Conservation (phyloP, 805 yeast genomes). For the Saturnispora dispora region DNA sequence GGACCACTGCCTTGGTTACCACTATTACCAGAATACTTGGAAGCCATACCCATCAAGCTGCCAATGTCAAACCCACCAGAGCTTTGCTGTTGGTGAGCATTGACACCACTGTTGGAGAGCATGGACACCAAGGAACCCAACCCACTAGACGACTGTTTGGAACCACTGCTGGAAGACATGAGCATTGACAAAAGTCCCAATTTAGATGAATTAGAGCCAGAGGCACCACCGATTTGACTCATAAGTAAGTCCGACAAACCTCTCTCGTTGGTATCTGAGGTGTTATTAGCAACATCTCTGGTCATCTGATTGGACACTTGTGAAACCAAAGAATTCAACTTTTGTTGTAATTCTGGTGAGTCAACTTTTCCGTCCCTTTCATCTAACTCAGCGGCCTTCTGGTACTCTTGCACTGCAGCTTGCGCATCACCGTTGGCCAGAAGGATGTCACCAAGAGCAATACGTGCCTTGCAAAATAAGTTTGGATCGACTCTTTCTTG, state of each 20-base stretch:
- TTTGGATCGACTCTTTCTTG: constrained; percentile 21
- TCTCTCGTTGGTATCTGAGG: constrained; percentile 22
- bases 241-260: constrained; percentile 23
- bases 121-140: constrained; percentile 21
- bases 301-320: constrained; percentile 19
- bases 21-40: constrained; percentile 2
- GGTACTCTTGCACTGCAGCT: constrained; percentile 23
- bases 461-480: constrained; percentile 25
- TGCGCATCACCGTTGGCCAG: constrained; percentile 18
- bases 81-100: constrained; percentile 15
- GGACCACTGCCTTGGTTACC: constrained; percentile 6
- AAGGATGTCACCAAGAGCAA: constrained; percentile 23
- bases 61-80: constrained; percentile 25
- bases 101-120: constrained; percentile 21
- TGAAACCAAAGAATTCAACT: constrained; percentile 18
- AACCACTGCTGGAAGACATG: constrained; percentile 11
- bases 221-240: constrained; percentile 21
- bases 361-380: constrained; percentile 26
- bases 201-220: constrained; percentile 21
- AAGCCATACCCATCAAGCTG: constrained; percentile 15
- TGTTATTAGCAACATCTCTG: constrained; percentile 17
- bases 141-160: constrained; percentile 10
- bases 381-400: constrained; percentile 25
- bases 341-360: constrained; percentile 25
- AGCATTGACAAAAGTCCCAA: constrained; percentile 22